phyloP scores from a whole-genome alignment of 768 basidiomycete species.

The Pleurotus tuber-regium region DNA sequence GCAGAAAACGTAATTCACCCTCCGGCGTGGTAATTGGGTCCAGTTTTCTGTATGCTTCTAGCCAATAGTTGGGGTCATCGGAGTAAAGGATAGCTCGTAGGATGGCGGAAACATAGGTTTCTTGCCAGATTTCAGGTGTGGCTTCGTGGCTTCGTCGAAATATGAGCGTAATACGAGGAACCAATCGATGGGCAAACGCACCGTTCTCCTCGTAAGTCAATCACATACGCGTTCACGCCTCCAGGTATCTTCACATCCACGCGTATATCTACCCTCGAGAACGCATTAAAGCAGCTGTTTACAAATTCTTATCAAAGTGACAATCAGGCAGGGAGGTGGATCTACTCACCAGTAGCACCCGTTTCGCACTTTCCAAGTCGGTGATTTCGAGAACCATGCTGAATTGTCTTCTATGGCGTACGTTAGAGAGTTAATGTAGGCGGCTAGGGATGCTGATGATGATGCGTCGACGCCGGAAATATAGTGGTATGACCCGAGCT shows the following conservation, averaged over 20 bases:
- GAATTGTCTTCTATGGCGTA: conserved; percentile 90
- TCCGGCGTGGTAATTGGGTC: conserved; percentile 92
- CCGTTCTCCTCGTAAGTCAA: conserved; percentile 94
- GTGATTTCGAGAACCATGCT: conserved; percentile 88
- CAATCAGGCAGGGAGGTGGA: background rate
- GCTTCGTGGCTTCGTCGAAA: conserved; percentile 71
- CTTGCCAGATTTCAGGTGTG: conserved; percentile 92
- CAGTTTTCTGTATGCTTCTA: conserved; percentile 93
- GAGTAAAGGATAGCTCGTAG: conserved; percentile 92
- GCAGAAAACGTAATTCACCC: conserved; percentile 85
- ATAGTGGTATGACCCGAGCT: conserved; percentile 97
- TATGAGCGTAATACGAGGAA: conserved; percentile 1
- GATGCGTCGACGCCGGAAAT: conserved; percentile 99
- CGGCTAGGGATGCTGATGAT: conserved; percentile 94
- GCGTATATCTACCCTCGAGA: conserved; percentile 92
- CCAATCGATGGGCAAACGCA: conserved; percentile 33
- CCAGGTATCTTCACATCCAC: conserved; percentile 99
- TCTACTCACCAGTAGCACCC: conserved; percentile 85
- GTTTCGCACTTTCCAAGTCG: conserved; percentile 86
- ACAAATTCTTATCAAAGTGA: background rate
- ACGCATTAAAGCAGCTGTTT: conserved; percentile 92
- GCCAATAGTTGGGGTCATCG: conserved; percentile 87
- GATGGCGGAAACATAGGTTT: conserved; percentile 93
- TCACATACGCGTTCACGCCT: conserved; percentile 90
- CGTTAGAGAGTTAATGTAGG: conserved; percentile 98